Conservation (phyloP, 2,329 filamentous ascomycete genomes). For the Aspergillus sp. region DNA sequence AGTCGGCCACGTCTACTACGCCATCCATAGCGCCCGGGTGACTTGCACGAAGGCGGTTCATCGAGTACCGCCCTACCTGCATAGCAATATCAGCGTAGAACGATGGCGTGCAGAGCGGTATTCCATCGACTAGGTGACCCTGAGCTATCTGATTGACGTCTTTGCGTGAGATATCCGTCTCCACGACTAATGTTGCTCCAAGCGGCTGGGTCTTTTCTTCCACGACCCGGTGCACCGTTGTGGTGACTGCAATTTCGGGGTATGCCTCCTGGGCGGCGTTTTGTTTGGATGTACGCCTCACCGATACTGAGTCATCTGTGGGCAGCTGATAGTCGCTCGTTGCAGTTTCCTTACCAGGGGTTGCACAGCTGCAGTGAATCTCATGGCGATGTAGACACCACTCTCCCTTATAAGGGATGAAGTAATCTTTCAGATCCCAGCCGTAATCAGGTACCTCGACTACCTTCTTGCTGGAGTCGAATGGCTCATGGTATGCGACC, state of each 20-base stretch:
- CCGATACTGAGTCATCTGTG: neutral
- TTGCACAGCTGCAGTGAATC: neutral
- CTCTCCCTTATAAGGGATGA: conserved; percentile 59
- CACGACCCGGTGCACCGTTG: neutral
- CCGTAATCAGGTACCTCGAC: conserved; percentile 64
- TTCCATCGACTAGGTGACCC: conserved; percentile 26
- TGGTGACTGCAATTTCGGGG: neutral
- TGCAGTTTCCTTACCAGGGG: neutral
- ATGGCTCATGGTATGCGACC: conserved; percentile 66
- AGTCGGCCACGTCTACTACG: conserved; percentile 22
- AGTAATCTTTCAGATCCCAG: conserved; percentile 72
- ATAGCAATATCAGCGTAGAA: conserved; percentile 29
- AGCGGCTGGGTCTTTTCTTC: neutral
- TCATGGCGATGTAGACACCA: conserved; percentile 1
- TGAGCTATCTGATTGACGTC: conserved; percentile 19
- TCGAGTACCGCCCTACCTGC: conserved; percentile 15
- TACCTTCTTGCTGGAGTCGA: conserved; percentile 59
- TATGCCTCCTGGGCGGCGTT: neutral
- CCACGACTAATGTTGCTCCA: conserved; percentile 10
- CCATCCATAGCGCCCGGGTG: conserved; percentile 12
- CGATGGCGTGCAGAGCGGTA: conserved; percentile 23
- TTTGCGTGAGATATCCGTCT: conserved; percentile 18
- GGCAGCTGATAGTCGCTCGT: conserved; percentile 1
- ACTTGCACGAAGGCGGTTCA: neutral
- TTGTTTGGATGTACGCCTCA: neutral